Evolutionary conservation across 306 rosid genomes (phyloP), one percentile per base, ranked within the genome.

Genomic region (Cucumis cinereus): DNA sequence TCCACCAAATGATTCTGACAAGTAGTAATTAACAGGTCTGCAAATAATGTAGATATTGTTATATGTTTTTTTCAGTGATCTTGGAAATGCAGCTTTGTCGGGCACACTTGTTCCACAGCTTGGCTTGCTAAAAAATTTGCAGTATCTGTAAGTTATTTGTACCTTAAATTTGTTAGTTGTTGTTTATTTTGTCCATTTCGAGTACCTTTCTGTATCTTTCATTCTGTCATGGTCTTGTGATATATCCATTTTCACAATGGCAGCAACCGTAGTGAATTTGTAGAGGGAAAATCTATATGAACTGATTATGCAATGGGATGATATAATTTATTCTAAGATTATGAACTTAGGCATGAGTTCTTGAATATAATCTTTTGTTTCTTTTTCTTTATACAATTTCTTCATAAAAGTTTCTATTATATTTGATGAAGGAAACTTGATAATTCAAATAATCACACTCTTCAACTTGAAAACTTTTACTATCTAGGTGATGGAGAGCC

Each of bases 11-110:
- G 62, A 49, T 74, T 16, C 28, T 81, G 77, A 47, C 74, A 24
- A 82, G 14, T 67, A 35, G 41, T 49, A 36, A 57, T 77, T 66
- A 19, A 35, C 68, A 43, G 72, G 67, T 78, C 74, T 17, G 20
- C 7, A 23, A 78, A 77, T 77, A 33, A 63, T 24, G 19, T 41
- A 77, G 69, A 83, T 58, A 20, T 61, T 82, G 43, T 9, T 69
- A 22, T 72, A 59, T 82, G 49, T 73, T 73, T 38, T 33, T 81
- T 70, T 57, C 92, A 94, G 99, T 79, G 99, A 94, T 85, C 86
- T 94, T 67, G 99, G 99, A 77, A 92, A 94, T 83, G 99, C 99
- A 77, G 98, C 90, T 62, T 87, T 94, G 83, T 94, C 98, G 75
- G 99, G 99, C 77, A 84, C 84, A 75, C 98, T 94, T 70, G 99